Conservation (phyloP, 2,329 filamentous ascomycete genomes). For the Monilinia aucupariae region DNA sequence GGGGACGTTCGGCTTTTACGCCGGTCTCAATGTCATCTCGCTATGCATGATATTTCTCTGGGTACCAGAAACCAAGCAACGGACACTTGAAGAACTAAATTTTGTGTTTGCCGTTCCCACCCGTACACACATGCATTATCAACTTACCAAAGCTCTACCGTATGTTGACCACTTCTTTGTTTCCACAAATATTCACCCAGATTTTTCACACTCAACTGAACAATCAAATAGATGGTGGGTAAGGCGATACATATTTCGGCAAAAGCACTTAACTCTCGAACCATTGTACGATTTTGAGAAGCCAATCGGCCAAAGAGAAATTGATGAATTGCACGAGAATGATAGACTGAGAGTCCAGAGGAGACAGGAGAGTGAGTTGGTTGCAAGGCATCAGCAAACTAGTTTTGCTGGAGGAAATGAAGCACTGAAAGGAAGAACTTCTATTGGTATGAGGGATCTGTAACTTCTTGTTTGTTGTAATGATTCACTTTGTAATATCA, state of each 20-base stretch:
- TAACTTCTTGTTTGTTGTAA: not conserved
- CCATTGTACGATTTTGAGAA: constrained; percentile 1
- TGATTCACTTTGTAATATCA: not conserved
- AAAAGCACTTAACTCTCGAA: not conserved
- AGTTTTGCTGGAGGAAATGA: not conserved
- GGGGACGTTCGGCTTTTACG: constrained; percentile 49
- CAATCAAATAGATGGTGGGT: constrained; percentile 9
- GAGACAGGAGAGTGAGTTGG: not conserved
- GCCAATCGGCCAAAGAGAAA: not conserved
- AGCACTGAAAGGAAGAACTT: not conserved
- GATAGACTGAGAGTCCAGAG: not conserved
- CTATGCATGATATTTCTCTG: constrained; percentile 52
- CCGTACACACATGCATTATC: constrained; percentile 30
- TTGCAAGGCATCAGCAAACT: not conserved
- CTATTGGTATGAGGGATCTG: not conserved
- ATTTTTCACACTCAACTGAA: not conserved
- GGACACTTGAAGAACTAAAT: constrained; percentile 34
- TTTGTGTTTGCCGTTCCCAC: constrained; percentile 44
- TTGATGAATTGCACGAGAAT: not conserved
- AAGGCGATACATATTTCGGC: not conserved
- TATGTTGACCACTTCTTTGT: not conserved
- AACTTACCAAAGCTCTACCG: constrained; percentile 29
- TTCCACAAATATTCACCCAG: not conserved
- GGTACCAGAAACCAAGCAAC: constrained; percentile 54
- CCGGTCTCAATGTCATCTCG: constrained; percentile 50